Evolutionary conservation across 441 rosid species (phyloP).

Genomic region (Euphorbia celastroides): DNA sequence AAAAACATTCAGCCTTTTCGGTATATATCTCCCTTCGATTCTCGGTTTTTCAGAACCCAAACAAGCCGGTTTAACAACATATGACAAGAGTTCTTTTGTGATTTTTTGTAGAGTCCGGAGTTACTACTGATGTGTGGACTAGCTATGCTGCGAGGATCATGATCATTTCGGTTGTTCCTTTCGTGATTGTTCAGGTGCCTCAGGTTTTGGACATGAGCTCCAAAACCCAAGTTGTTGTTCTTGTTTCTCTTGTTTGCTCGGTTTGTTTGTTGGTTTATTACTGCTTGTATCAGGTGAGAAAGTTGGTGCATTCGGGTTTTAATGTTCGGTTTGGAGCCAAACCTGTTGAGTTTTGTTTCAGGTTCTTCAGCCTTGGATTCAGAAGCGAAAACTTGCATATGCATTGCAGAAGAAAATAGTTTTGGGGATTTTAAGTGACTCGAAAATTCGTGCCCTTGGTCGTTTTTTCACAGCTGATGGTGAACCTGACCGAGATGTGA

Average conservation of each 20-base stretch:
- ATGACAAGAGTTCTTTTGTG: neutral
- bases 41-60: neutral
- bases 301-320: too few species aligned
- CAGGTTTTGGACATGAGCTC: conserved; percentile 58
- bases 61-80: too few species aligned
- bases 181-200: conserved; percentile 69
- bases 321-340: neutral
- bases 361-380: conserved; percentile 84
- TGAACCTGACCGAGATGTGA: conserved; percentile 38
- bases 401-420: conserved; percentile 54
- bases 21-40: conserved; percentile 32
- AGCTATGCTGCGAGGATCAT: conserved; percentile 80
- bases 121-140: conserved; percentile 86
- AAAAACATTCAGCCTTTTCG: conserved; percentile 36
- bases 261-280: conserved; percentile 52
- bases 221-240: conserved; percentile 57
- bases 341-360: conserved; percentile 20
- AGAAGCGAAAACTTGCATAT: conserved; percentile 52
- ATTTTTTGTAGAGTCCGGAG: conserved; percentile 69
- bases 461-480: conserved; percentile 55
- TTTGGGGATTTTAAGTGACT: conserved; percentile 56
- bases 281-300: conserved; percentile 72
- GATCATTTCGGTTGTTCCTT: conserved; percentile 78
- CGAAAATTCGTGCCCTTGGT: conserved; percentile 58
- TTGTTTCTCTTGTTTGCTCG: conserved; percentile 56